Conservation (phyloP, 805 yeast genomes). For the Phaffomyces opuntiae region DNA sequence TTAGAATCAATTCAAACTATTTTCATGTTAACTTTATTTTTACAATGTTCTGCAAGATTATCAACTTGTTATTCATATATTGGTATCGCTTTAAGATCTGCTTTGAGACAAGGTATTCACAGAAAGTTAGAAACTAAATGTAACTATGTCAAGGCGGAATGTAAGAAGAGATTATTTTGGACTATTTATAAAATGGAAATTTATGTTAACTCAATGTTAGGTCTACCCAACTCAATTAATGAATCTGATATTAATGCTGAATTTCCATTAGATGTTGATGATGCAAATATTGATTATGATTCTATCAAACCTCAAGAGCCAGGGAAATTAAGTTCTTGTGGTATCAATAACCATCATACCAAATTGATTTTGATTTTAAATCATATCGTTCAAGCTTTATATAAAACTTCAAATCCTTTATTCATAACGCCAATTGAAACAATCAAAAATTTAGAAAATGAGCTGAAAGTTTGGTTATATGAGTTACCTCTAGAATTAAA, state of each 20-base stretch:
- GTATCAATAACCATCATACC: conserved; percentile 81
- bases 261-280: conserved; percentile 78
- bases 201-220: conserved; percentile 83
- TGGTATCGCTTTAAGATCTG: conserved; percentile 83
- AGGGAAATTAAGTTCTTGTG: conserved; percentile 28
- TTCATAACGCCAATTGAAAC: conserved; percentile 28
- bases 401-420: conserved; percentile 42
- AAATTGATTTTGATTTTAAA: conserved; percentile 62
- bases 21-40: conserved; percentile 76
- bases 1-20: conserved; percentile 78
- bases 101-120: conserved; percentile 80
- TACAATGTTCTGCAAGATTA: conserved; percentile 84
- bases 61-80: conserved; percentile 89
- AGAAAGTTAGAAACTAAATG: conserved; percentile 43
- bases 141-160: conserved; percentile 71
- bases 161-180: conserved; percentile 80
- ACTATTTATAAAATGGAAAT: conserved; percentile 88
- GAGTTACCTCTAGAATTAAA: conserved; percentile 66
- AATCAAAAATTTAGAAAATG: conserved; percentile 66
- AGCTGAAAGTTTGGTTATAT: conserved; percentile 67
- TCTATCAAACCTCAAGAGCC: conserved; percentile 26
- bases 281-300: conserved; percentile 51
- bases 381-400: conserved; percentile 63
- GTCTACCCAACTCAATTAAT: conserved; percentile 68
- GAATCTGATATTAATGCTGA: conserved; percentile 86